Percentiles rank a stretch among this genome's conserved stretches.
These are phyloP conservation scores for Yarrowia osloensis DNA, from an alignment of 805 yeast genomes.

Conservation along the genomic window DNA sequence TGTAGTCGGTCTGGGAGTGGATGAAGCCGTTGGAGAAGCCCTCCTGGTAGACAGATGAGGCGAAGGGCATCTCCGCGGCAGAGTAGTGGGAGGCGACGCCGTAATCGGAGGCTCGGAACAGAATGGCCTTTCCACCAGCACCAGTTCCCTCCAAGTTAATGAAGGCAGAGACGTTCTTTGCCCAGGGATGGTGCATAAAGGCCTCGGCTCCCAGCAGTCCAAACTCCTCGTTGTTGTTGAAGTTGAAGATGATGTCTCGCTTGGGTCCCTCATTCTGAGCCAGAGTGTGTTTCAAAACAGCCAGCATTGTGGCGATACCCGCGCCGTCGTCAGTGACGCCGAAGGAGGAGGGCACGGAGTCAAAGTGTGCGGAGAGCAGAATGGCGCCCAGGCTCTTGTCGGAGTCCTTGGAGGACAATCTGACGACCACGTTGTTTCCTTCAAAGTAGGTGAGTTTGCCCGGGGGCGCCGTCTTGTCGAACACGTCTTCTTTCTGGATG, in stretches of 20 bases:
- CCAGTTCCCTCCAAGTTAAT: constrained; percentile 92
- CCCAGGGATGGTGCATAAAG: constrained; percentile 75
- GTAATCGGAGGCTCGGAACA: constrained; percentile 81
- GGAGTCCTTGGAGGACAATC: constrained; percentile 44
- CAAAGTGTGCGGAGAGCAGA: constrained; percentile 76
- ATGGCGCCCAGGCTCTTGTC: constrained; percentile 54
- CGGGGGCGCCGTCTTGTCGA: constrained; percentile 44
- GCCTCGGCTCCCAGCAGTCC: constrained; percentile 81
- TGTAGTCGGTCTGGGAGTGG: constrained; percentile 82
- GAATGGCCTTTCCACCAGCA: constrained; percentile 79
- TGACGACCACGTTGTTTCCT: constrained; percentile 76
- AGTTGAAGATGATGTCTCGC: constrained; percentile 76
- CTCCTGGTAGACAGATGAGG: constrained; percentile 76
- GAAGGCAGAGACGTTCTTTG: constrained; percentile 55
- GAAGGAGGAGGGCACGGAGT: constrained; percentile 80
- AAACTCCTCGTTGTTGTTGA: constrained; percentile 88
- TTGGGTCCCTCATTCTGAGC: constrained; percentile 49
- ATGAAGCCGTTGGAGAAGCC: constrained; percentile 76
- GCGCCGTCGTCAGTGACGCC: constrained; percentile 94
- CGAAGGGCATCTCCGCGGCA: constrained; percentile 62
- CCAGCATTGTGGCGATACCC: constrained; percentile 81
- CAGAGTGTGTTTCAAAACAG: constrained; percentile 57
- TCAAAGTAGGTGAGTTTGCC: constrained; percentile 71
- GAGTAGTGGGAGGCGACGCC: constrained; percentile 64
- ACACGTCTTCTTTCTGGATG: constrained; percentile 51